Evolutionary conservation across 139 green algal species (phyloP).

Genomic region (Chlamydomonas sp.): DNA sequence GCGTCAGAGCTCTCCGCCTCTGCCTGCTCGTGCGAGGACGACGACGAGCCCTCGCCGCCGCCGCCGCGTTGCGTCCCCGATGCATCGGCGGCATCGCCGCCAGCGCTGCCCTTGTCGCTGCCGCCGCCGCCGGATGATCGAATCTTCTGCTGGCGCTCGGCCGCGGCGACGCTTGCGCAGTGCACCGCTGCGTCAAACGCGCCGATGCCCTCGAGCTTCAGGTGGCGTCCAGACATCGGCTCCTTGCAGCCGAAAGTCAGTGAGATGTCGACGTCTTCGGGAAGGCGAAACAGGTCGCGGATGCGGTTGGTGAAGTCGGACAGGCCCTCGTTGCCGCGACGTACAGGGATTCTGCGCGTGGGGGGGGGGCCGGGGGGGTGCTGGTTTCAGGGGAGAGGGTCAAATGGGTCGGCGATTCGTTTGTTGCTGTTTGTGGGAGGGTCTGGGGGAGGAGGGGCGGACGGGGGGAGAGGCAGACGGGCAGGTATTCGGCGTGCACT

Average conservation of each 20-base stretch:
- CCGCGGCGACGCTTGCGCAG: constrained; percentile 51
- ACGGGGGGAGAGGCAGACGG: constrained; percentile 3
- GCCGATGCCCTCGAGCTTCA: constrained; percentile 58
- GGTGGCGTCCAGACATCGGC: constrained; percentile 48
- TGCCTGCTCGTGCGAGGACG: too few species aligned
- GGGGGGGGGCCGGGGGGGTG: neutral
- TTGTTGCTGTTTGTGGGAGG: constrained; percentile 5
- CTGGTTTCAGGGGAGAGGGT: neutral
- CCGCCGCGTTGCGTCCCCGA: too few species aligned
- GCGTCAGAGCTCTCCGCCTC: too few species aligned
- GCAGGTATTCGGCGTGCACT: neutral
- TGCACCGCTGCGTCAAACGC: constrained; percentile 60
- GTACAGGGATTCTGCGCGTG: constrained; percentile 48
- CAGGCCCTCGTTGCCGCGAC: constrained; percentile 46
- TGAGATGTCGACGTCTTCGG: constrained; percentile 56
- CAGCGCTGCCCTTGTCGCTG: too few species aligned
- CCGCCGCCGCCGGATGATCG: neutral
- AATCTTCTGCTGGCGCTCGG: constrained; percentile 45
- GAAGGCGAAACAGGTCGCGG: constrained; percentile 39
- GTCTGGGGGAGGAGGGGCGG: neutral
- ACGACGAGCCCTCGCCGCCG: too few species aligned
- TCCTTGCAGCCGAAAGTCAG: constrained; percentile 64
- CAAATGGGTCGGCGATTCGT: neutral
- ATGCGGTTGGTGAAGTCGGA: constrained; percentile 50
- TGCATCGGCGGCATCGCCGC: too few species aligned